Conservation (phyloP, 257 asterid species). For the Ilex aquifolium region DNA sequence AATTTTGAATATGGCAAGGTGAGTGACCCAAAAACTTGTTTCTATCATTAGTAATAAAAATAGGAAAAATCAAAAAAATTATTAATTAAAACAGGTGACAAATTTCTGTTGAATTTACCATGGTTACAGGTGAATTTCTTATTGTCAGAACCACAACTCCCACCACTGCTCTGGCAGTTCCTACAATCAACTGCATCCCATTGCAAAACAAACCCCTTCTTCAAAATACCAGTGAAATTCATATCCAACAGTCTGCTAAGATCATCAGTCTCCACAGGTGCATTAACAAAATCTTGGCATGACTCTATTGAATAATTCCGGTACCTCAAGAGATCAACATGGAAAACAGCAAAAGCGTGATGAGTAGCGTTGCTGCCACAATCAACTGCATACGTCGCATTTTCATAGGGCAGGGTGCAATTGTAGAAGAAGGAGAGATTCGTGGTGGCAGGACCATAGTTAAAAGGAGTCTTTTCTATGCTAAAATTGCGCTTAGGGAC, state of each 20-base stretch:
- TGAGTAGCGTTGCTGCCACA: constrained; percentile 5
- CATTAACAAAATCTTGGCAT: not conserved
- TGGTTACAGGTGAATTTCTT: not conserved
- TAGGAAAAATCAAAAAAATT: not conserved
- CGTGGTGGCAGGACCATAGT: not conserved
- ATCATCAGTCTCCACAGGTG: not conserved
- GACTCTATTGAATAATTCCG: not conserved
- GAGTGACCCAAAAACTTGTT: too few species aligned
- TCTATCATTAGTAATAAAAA: not conserved
- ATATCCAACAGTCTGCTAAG: not conserved
- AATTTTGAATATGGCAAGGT: too few species aligned
- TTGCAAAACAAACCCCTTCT: constrained; percentile 1
- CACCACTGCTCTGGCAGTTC: not conserved
- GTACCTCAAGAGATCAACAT: not conserved
- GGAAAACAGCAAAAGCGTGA: constrained; percentile 1
- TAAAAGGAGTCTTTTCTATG: constrained; percentile 2
- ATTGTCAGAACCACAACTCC: not conserved
- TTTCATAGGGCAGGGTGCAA: not conserved
- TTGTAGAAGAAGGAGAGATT: constrained; percentile 3
- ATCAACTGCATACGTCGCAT: not conserved
- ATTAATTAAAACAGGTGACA: not conserved
- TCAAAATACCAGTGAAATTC: not conserved
- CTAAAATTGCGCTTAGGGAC: not conserved
- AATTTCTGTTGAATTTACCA: not conserved
- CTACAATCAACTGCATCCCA: not conserved